Percentiles rank a stretch among this genome's conserved stretches.
phyloP scores from a whole-genome alignment of 495 filamentous ascomycete species.

The Trichoderma asperelloides region DNA sequence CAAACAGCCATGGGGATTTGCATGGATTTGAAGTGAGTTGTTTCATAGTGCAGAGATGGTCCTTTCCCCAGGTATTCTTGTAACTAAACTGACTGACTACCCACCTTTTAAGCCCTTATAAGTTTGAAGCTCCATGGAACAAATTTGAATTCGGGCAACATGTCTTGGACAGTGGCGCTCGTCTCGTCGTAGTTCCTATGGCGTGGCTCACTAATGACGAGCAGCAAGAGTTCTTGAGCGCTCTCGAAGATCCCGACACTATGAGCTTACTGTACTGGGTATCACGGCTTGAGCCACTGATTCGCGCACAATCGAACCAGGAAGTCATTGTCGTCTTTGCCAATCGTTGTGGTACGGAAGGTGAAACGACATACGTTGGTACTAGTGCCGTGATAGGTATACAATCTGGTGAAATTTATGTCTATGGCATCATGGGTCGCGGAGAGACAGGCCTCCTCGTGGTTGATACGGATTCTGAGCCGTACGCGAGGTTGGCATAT shows the following conservation, averaged over 20 bases:
- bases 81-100: neutral
- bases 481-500: slow-evolving; percentile 21
- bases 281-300: slow-evolving; percentile 64
- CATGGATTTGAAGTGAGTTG: slow-evolving; percentile 58
- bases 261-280: slow-evolving; percentile 86
- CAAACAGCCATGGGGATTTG: slow-evolving; percentile 80
- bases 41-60: too few relatives aligned
- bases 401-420: slow-evolving; percentile 51
- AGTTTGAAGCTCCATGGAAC: slow-evolving; percentile 66
- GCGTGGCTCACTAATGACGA: slow-evolving; percentile 68
- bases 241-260: slow-evolving; percentile 54
- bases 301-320: slow-evolving; percentile 44
- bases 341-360: slow-evolving; percentile 70
- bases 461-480: slow-evolving; percentile 42
- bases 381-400: slow-evolving; percentile 79
- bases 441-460: slow-evolving; percentile 54
- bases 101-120: slow-evolving; percentile 44
- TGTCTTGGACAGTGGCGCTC: slow-evolving; percentile 51
- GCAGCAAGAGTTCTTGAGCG: slow-evolving; percentile 31
- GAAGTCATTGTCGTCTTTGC: slow-evolving; percentile 74
- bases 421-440: slow-evolving; percentile 58
- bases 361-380: slow-evolving; percentile 66
- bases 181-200: slow-evolving; percentile 75
- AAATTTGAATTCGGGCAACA: slow-evolving; percentile 79
- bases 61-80: neutral